Evolutionary conservation across 352 stramenopile species (phyloP).

Genomic region (Pythium sukuiense): DNA sequence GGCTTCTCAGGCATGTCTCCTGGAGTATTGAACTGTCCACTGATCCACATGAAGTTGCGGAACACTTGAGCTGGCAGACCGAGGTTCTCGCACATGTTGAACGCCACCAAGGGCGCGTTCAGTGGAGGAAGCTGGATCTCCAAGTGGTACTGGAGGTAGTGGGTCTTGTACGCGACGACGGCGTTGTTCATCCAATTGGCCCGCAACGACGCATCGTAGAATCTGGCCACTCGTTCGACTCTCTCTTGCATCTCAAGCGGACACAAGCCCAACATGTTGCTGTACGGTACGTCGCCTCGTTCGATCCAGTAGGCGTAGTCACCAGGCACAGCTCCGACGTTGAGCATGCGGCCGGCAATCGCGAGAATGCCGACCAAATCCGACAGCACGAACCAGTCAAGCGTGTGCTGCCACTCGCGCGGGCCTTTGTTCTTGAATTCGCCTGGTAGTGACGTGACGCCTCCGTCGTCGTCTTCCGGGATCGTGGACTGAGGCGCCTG

Average conservation of each 20-base stretch:
- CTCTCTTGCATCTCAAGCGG: constrained; percentile 45
- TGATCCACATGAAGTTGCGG: constrained; percentile 71
- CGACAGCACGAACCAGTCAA: constrained; percentile 54
- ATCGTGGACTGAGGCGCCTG: constrained; percentile 4
- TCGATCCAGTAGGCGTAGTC: constrained; percentile 68
- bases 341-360: constrained; percentile 62
- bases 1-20: constrained; percentile 43
- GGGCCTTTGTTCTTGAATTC: constrained; percentile 7
- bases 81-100: constrained; percentile 52
- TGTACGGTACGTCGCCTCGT: constrained; percentile 57
- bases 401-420: constrained; percentile 7
- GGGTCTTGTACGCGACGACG: constrained; percentile 46
- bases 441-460: background rate
- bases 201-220: constrained; percentile 56
- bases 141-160: constrained; percentile 73
- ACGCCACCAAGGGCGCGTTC: constrained; percentile 59
- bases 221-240: constrained; percentile 48
- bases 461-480: constrained; percentile 13
- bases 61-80: constrained; percentile 62
- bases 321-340: constrained; percentile 55
- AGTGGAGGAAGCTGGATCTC: constrained; percentile 67
- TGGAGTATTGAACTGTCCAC: constrained; percentile 46
- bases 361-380: constrained; percentile 64
- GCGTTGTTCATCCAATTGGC: constrained; percentile 39
- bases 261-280: constrained; percentile 59